These are phyloP conservation scores for Ascochyta koolunga DNA, from an alignment of 2,329 filamentous ascomycete genomes.

Conservation along the genomic window DNA sequence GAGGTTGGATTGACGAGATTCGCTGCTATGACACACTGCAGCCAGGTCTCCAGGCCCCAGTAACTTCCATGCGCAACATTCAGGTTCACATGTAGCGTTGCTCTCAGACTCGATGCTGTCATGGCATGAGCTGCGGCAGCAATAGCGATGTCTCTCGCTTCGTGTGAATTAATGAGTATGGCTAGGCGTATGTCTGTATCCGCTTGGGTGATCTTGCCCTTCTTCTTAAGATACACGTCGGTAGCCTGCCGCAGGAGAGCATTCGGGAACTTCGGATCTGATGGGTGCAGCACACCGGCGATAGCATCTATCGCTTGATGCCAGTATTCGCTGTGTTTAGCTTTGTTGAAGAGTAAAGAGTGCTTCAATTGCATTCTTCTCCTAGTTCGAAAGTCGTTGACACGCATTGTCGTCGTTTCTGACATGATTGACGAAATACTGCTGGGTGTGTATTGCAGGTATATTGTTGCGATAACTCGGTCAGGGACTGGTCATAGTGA, in stretches of 20 bases:
- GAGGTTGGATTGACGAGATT: conserved; percentile 31
- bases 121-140: conserved; percentile 40
- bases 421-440: not conserved
- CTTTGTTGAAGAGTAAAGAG: conserved; percentile 29
- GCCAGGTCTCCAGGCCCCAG: conserved; percentile 35
- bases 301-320: conserved; percentile 33
- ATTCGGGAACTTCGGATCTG: conserved; percentile 35
- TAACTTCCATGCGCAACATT: conserved; percentile 36
- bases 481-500: not conserved
- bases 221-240: conserved; percentile 39
- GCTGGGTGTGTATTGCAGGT: conserved; percentile 4
- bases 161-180: conserved; percentile 27
- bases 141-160: conserved; percentile 35
- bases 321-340: conserved; percentile 39
- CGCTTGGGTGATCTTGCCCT: conserved; percentile 33
- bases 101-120: conserved; percentile 29
- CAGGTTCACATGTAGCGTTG: conserved; percentile 30
- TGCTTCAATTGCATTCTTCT: conserved; percentile 22
- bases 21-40: conserved; percentile 39
- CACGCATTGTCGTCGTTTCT: conserved; percentile 17
- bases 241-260: conserved; percentile 29
- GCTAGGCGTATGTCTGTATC: conserved; percentile 32
- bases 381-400: conserved; percentile 18
- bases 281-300: conserved; percentile 30
- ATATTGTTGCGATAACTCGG: not conserved